Conservation (phyloP, 2,329 filamentous ascomycete species). For the Phaeosphaeria sp. region DNA sequence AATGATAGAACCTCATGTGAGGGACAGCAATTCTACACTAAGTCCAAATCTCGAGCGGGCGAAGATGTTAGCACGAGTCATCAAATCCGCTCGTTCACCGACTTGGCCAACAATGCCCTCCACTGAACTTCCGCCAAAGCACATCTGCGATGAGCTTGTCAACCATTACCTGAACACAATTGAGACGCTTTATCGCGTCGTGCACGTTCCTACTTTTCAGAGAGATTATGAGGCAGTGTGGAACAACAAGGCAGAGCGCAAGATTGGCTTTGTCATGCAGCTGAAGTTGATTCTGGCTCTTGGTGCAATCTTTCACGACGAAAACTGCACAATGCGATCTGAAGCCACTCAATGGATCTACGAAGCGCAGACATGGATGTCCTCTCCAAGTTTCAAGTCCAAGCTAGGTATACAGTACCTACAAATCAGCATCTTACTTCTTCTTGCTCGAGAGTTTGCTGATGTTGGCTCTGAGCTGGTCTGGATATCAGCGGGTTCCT, state of each 20-base stretch:
- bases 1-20: slow-evolving; percentile 50
- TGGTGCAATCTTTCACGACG: slow-evolving; percentile 60
- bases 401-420: slow-evolving; percentile 58
- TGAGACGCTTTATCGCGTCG: slow-evolving; percentile 57
- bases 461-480: slow-evolving; percentile 45
- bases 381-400: slow-evolving; percentile 61
- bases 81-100: slow-evolving; percentile 59
- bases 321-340: slow-evolving; percentile 57
- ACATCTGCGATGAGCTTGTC: slow-evolving; percentile 56
- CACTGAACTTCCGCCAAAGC: slow-evolving; percentile 55
- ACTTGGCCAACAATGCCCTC: slow-evolving; percentile 55
- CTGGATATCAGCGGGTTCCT: slow-evolving; percentile 48
- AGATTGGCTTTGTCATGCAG: slow-evolving; percentile 60
- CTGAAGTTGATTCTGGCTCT: slow-evolving; percentile 66
- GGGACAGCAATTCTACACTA: slow-evolving; percentile 48
- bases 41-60: slow-evolving; percentile 54
- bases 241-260: slow-evolving; percentile 38
- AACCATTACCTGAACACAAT: slow-evolving; percentile 57
- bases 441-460: slow-evolving; percentile 46
- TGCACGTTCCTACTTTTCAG: slow-evolving; percentile 60
- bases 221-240: slow-evolving; percentile 61
- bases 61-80: slow-evolving; percentile 59
- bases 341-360: slow-evolving; percentile 64
- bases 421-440: slow-evolving; percentile 52
- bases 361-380: slow-evolving; percentile 63